A percentile compares a stretch with the other conserved stretches of the same genome.
Conservation (phyloP, 371 early-diverging fungal genomes). For the Mortierella sp. region DNA sequence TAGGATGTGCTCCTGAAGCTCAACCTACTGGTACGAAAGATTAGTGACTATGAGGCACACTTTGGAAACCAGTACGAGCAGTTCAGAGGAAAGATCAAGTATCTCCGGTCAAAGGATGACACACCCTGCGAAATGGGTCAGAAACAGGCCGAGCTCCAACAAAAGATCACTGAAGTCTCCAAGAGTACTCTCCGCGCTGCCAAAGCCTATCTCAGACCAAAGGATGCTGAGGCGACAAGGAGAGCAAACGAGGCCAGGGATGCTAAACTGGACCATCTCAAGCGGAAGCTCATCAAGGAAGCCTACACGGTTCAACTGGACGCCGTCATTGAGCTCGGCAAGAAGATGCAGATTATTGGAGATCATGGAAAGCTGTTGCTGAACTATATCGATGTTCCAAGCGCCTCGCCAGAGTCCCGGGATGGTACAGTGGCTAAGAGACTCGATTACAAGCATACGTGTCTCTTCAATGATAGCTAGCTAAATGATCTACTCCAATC, state of each 20-base stretch:
- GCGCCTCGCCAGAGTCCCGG: conserved; percentile 4
- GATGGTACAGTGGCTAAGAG: conserved; percentile 12
- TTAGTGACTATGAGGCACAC: conserved; percentile 11
- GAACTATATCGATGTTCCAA: conserved; percentile 28
- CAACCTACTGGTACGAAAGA: conserved; percentile 11
- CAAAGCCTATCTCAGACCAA: conserved; percentile 3
- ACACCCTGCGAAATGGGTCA: conserved; percentile 11
- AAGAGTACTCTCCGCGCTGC: conserved; percentile 7
- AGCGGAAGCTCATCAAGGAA: conserved; percentile 9
- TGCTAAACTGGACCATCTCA: conserved; percentile 3
- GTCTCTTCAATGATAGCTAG: too few species aligned
- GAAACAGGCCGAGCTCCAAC: conserved; percentile 6
- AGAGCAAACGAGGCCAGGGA: background rate
- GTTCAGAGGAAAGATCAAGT: conserved; percentile 11
- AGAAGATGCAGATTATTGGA: conserved; percentile 13
- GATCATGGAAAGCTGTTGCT: conserved; percentile 9
- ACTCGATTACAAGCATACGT: background rate
- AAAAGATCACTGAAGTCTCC: conserved; percentile 2
- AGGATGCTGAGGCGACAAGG: background rate
- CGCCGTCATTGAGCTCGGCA: conserved; percentile 9
- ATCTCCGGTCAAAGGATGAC: conserved; percentile 10
- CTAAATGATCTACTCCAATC: background rate
- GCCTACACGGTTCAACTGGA: conserved; percentile 9
- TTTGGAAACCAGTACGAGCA: conserved; percentile 8
- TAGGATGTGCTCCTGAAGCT: conserved; percentile 18